These are phyloP conservation scores for Ustulina deusta DNA, from an alignment of 2,329 filamentous ascomycete species.

Conservation along the genomic window DNA sequence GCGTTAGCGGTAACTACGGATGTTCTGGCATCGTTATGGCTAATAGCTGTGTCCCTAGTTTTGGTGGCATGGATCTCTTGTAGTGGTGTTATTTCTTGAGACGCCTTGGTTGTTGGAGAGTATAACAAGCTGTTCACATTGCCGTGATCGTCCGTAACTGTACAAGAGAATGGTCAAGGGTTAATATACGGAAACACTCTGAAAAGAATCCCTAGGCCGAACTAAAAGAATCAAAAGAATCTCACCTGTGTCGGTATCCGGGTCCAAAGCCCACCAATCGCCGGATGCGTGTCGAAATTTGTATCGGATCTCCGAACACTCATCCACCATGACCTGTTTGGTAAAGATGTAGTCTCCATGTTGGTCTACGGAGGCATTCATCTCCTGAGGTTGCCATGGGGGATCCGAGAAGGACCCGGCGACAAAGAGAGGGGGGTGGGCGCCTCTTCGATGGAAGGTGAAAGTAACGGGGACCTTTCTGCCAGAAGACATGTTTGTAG, in stretches of 20 bases:
- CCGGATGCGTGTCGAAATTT: slow-evolving; percentile 77
- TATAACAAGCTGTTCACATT: slow-evolving; percentile 63
- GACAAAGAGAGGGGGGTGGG: slow-evolving; percentile 75
- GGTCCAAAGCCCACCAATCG: slow-evolving; percentile 78
- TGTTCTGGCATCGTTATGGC: slow-evolving; percentile 44
- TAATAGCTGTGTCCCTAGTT: slow-evolving; percentile 24
- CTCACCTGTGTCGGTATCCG: slow-evolving; percentile 69
- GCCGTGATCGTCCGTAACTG: slow-evolving; percentile 58
- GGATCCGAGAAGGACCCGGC: slow-evolving; percentile 76
- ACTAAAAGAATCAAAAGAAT: slow-evolving; percentile 9
- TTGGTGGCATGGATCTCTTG: slow-evolving; percentile 36
- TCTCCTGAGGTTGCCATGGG: slow-evolving; percentile 75
- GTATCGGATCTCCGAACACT: slow-evolving; percentile 75
- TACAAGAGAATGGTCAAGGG: neutral
- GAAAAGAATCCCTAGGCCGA: neutral
- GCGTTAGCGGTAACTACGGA: slow-evolving; percentile 47
- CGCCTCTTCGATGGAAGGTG: slow-evolving; percentile 69
- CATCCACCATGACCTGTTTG: slow-evolving; percentile 65
- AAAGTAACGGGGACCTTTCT: slow-evolving; percentile 65
- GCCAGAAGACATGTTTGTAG: slow-evolving; percentile 51
- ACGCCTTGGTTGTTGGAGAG: slow-evolving; percentile 43
- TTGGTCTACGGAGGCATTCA: slow-evolving; percentile 65
- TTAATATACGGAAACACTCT: slow-evolving; percentile 21
- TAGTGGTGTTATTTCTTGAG: slow-evolving; percentile 36
- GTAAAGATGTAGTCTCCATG: slow-evolving; percentile 69